phyloP scores from a whole-genome alignment of 2,329 filamentous ascomycete species.

The Colletotrichum liriopes region DNA sequence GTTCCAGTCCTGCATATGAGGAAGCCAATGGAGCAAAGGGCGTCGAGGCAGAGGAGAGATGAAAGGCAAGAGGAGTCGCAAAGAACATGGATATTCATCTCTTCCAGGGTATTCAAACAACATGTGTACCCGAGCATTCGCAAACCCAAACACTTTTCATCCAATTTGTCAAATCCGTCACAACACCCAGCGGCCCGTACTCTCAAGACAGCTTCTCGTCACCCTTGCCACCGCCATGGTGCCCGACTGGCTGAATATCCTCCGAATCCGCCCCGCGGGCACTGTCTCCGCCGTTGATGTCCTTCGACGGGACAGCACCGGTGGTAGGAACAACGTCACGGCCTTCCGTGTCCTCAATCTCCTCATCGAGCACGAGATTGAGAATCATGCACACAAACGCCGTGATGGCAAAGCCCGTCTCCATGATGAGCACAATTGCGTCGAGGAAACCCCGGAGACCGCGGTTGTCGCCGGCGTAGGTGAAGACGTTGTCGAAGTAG shows the following conservation, averaged over 20 bases:
- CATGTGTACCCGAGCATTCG: neutral
- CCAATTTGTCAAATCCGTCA: neutral
- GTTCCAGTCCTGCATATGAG: too few relatives aligned
- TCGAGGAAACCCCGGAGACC: conserved; percentile 81
- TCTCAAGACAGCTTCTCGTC: conserved; percentile 38
- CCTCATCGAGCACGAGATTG: conserved; percentile 81
- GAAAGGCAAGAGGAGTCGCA: neutral
- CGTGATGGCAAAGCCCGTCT: conserved; percentile 82
- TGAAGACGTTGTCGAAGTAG: conserved; percentile 82
- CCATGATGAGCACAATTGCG: conserved; percentile 80
- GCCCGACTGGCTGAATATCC: conserved; percentile 37
- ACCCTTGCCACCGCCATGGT: conserved; percentile 26
- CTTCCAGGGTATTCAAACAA: neutral
- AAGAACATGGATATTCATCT: neutral
- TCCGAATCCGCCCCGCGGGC: conserved; percentile 41
- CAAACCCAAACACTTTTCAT: conserved; percentile 3
- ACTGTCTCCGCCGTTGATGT: conserved; percentile 36
- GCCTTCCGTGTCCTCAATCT: conserved; percentile 74
- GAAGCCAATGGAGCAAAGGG: too few relatives aligned
- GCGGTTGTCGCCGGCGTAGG: conserved; percentile 78
- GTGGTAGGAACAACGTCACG: conserved; percentile 16
- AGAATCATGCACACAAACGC: conserved; percentile 81
- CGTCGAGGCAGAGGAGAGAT: neutral
- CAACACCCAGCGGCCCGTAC: neutral
- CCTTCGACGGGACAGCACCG: conserved; percentile 13